Evolutionary conservation across 169 alveolate genomes (phyloP).

Genomic region (Eimeria zaria): DNA sequence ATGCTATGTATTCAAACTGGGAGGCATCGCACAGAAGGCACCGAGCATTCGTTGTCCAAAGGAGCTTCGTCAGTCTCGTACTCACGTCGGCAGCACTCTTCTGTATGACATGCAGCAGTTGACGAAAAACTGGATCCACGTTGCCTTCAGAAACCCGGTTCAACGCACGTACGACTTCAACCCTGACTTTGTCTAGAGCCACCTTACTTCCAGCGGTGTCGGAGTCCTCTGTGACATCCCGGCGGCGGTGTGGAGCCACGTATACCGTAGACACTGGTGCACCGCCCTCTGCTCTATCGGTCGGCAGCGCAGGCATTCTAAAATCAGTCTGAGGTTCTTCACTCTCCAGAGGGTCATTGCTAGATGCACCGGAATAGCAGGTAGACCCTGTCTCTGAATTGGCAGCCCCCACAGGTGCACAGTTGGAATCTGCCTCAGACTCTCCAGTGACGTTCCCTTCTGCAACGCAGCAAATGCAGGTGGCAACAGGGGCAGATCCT

Average conservation of each 20-base stretch:
- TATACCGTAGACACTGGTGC: neutral
- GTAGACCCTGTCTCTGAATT: neutral
- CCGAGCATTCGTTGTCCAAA: neutral
- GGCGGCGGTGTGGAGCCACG: conserved; percentile 73
- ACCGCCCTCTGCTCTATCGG: neutral
- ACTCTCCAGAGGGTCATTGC: neutral
- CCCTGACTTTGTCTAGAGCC: conserved; percentile 25
- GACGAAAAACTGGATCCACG: conserved; percentile 59
- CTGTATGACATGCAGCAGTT: conserved; percentile 39
- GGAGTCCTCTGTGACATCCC: neutral
- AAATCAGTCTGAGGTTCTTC: neutral
- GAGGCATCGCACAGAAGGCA: neutral
- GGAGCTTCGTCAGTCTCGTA: neutral
- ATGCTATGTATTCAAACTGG: neutral
- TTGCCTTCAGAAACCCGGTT: conserved; percentile 82
- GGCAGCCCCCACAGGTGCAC: neutral
- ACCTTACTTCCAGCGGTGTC: neutral
- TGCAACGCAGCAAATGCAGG: neutral
- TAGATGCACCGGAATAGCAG: neutral
- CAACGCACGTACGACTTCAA: conserved; percentile 41
- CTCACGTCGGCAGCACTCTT: conserved; percentile 42
- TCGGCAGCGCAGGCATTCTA: neutral
- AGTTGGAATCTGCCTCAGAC: neutral
- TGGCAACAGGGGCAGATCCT: neutral
- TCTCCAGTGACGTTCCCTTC: neutral